Percentiles rank a stretch among this genome's conserved stretches.
These are phyloP conservation scores for Pichia sp. DNA, from an alignment of 1,139 yeast species.

Conservation along the genomic window DNA sequence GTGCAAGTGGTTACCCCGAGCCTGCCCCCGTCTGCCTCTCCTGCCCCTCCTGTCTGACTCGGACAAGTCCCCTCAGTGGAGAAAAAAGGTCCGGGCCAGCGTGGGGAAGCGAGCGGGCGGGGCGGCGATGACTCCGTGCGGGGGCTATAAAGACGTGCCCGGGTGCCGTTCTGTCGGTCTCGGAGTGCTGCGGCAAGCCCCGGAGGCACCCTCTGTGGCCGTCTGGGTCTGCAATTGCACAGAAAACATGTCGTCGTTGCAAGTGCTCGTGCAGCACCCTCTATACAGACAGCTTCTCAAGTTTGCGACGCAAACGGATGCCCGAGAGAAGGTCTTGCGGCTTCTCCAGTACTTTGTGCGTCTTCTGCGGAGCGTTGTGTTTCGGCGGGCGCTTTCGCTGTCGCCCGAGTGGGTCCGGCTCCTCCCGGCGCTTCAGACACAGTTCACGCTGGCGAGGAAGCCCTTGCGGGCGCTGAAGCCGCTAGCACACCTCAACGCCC, in stretches of 20 bases:
- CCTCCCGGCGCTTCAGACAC: conserved; percentile 42
- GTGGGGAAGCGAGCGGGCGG: not conserved
- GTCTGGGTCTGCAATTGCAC: no score
- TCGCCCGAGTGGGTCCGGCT: conserved; percentile 1
- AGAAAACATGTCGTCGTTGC: conserved; percentile 47
- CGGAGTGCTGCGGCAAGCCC: no score
- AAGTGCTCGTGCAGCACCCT: conserved; percentile 71
- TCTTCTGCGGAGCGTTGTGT: conserved; percentile 70
- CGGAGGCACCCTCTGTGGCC: no score
- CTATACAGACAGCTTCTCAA: conserved; percentile 57
- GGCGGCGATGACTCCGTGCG: not conserved
- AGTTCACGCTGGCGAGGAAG: conserved; percentile 71
- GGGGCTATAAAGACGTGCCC: no score
- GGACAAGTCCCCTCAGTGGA: not conserved
- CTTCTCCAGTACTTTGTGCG: conserved; percentile 33
- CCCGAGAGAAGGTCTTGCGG: conserved; percentile 67
- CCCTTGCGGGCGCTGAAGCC: conserved; percentile 85
- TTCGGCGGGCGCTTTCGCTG: no score
- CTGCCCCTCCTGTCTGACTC: not conserved
- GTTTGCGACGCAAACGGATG: conserved; percentile 56
- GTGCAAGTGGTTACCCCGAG: not conserved
- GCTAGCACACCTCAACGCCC: conserved; percentile 64
- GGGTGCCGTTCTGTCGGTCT: no score
- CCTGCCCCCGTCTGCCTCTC: not conserved
- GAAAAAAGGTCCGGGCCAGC: not conserved